Base-by-base conservation (phyloP, 768 basidiomycete species). In the Suillus brevipes region DNA sequence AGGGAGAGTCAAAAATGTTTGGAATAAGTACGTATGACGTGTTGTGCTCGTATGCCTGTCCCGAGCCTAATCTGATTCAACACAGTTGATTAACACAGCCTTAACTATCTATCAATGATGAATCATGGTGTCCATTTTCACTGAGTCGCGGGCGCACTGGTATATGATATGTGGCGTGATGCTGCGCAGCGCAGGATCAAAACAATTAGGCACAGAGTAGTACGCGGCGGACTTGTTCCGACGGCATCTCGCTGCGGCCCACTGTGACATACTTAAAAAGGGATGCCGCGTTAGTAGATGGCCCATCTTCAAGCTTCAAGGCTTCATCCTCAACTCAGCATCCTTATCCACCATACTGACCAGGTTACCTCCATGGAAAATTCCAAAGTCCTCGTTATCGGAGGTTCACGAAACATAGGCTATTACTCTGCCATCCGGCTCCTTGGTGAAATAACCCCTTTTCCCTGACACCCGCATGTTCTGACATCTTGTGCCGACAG, bases 381-480 rank as follows among this genome's bases (percentile, higher is more conserved):
- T 72, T 28, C 65, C 18, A 83, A 82, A 69, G 77, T 83, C 49
- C 73, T 86, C 28, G 69, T 78, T 2, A 77, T 86, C 6, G 86
- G 86, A n/a, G 85, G 78, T 2, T 87, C 86, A 8, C 80, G 82
- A 53, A 85, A 87, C 66, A 85, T 86, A 64, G 85, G 85, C 0
- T 87, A 87, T 73, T 73, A 77, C 62, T 68, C 85, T 37, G 77
- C 84, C 0, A 47, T 83, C 52, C 75, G 83, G n/a, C 75, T 87
- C 8, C 79, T 86, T 13, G 78, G 85, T 84, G 64, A 34, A 79
- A 72, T 20, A 45, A 3, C 23, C n/a, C 25, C 14, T 8, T 61
- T 23, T 16, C 6, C 43, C 60, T 7, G 18, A 28, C 28, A 12
- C 0, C 28, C 2, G 4, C 13, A 28, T 28, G 1, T 5, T 7